Evolutionary conservation across 2,329 filamentous ascomycete genomes (phyloP), one percentile per base, ranked within the genome.

Genomic region (Penicillium vulpinum): DNA sequence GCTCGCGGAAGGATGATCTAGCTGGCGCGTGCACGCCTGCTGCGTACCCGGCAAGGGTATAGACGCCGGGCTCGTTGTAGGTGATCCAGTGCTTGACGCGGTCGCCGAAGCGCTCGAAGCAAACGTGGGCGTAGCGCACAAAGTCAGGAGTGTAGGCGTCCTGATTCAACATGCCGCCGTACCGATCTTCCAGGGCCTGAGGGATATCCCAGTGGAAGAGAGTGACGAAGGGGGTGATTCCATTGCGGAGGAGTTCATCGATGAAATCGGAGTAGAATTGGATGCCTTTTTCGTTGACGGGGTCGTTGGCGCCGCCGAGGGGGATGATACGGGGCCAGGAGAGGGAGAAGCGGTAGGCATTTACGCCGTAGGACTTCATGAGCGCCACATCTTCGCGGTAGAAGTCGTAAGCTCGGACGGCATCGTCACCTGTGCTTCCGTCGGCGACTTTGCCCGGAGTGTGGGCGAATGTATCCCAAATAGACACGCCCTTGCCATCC

Each of bases 181-280:
- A 93, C 58, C 89, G 85, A 77, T 88, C 85, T 68, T 93, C 85
- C 29, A 93, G 79, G 40, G 78, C 85, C 64, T 90, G 85, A 3
- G 90, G 90, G 15, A 91, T 80, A 75, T 93, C 90, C 89, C 90
- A 93, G 76, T 93, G 90, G 73, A 88, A 89, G 18, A 94, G 79
- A 1, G 90, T 93, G 68, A 92, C 84, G 72, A 92, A 86, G 1
- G 90, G 90, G 18, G 81, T 84, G 66, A 93, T 92, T 57, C 84
- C 88, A 18, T 86, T 87, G 7, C 81, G 86, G 38, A 90, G 80
- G 47, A 93, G 81, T 69, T 89, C 88, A 69, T 92, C 88, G 47
- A 91, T 86, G 60, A 92, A 85, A 65, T 86, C 84, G 66, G 85
- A 81, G 73, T 93, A 93, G 77, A 89, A 88, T 64, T 87, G 83